Evolutionary conservation across 1,139 yeast genomes (phyloP), one percentile per base, ranked within the genome.

Genomic region (Taphrina deformans): DNA sequence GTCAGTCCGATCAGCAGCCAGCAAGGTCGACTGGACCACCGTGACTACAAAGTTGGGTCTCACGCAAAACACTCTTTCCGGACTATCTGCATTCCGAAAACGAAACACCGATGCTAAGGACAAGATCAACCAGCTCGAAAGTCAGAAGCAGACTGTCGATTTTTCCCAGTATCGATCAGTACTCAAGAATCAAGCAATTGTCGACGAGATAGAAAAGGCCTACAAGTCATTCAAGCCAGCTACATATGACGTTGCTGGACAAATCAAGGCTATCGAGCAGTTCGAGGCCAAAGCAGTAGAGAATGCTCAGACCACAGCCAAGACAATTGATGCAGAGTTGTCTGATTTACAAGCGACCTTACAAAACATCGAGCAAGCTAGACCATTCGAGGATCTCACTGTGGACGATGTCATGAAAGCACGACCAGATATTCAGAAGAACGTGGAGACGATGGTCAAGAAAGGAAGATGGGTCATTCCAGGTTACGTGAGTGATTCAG

Each of bases 391-490:
- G 77, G 93, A 93, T 81, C 86, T 93, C 78, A 92, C 97, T 65
- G 93, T 92, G 69, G 97, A 91, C 70, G 99, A 93, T 73, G 89
- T 93, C 72, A 88, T 88, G 75, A 85, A 86, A 82, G 98, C 97
- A 70, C 89, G 93, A 81, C 97, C 99, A 73, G 98, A 93, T 79
- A 88, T 93, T 78, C 97, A 92, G 76, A 93, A 89, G 74, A 93
- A 93, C 87, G 97, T 92, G 73, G 84, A 83, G 75, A 90, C 90
- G 80, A 88, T 93, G 95, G 92, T 93, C 75, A 86, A 88, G 85
- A 88, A 91, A 84, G 97, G 97, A 79, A 89, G 89, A 82, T 92
- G 97, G 96, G 91, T 89, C 75, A 96, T 92, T 73, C 98, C 99
- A 74, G 97, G 97, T 74, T 93, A 93, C 86, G 58, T 53, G 38